A percentile compares a stretch with the other conserved stretches of the same genome.
phyloP scores from a whole-genome alignment of 768 basidiomycete genomes.

The Terana coerulea region DNA sequence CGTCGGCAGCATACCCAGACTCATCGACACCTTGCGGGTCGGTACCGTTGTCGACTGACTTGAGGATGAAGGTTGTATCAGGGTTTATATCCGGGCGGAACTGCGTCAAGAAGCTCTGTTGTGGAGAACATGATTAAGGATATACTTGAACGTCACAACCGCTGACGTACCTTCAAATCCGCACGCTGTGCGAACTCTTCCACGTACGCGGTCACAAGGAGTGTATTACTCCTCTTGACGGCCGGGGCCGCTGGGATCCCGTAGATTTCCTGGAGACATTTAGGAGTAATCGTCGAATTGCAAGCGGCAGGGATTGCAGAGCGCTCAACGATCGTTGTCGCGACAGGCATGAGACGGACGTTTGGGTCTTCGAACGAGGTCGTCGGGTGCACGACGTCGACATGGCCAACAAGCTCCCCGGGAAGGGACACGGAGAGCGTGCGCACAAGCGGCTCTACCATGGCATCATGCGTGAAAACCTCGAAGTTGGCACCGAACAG shows the following conservation, averaged over 20 bases:
- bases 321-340: conserved; percentile 4
- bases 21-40: conserved; percentile 42
- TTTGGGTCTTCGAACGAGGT: conserved; percentile 1
- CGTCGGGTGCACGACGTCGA: conserved; percentile 28
- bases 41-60: conserved; percentile 23
- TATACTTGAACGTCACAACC: background rate
- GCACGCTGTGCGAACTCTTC: conserved; percentile 17
- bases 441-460: conserved; percentile 20
- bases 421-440: conserved; percentile 30
- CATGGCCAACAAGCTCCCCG: conserved; percentile 26
- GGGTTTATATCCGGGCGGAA: conserved; percentile 44
- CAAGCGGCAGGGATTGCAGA: background rate
- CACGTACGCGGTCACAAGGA: conserved; percentile 19
- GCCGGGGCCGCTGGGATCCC: conserved; percentile 20
- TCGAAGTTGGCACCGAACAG: conserved; percentile 24
- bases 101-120: conserved; percentile 48
- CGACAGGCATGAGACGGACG: conserved; percentile 3
- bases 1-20: background rate
- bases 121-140: conserved; percentile 27
- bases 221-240: conserved; percentile 9
- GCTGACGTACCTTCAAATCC: conserved; percentile 14
- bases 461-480: conserved; percentile 20
- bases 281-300: conserved; percentile 17
- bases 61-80: conserved; percentile 19
- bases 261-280: conserved; percentile 22